Conservation (phyloP, 352 stramenopile species). For the Pythium sukuiense region DNA sequence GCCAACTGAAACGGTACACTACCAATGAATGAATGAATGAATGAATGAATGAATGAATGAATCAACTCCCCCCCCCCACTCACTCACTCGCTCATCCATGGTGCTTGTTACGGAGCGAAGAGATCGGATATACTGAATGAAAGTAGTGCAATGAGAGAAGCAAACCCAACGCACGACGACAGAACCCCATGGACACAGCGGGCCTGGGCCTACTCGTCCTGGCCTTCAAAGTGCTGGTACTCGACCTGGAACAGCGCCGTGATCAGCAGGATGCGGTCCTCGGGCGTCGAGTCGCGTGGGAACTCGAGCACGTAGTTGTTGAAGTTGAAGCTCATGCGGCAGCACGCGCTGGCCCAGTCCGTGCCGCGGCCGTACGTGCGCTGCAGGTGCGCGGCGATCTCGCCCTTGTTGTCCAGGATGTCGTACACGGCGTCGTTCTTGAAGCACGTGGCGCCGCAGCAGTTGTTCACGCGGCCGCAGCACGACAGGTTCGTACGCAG, state of each 20-base stretch:
- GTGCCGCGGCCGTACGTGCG: slow-evolving; percentile 41
- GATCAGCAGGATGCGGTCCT: slow-evolving; percentile 57
- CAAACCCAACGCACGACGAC: too few relatives aligned
- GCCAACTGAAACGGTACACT: neutral
- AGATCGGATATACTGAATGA: too few relatives aligned
- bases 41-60: too few relatives aligned
- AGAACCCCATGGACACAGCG: too few relatives aligned
- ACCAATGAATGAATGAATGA: neutral
- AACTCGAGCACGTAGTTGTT: slow-evolving; percentile 69
- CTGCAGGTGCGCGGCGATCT: slow-evolving; percentile 55
- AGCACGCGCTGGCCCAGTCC: slow-evolving; percentile 32
- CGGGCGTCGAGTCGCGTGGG: slow-evolving; percentile 46
- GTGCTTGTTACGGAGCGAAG: too few relatives aligned
- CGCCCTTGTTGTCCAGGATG: slow-evolving; percentile 53
- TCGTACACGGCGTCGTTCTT: slow-evolving; percentile 70
- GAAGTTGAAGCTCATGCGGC: slow-evolving; percentile 40
- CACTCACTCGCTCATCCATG: too few relatives aligned
- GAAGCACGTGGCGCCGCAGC: slow-evolving; percentile 61
- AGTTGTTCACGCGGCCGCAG: slow-evolving; percentile 68
- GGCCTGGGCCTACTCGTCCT: too few relatives aligned
- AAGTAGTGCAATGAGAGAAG: too few relatives aligned
- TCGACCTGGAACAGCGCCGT: slow-evolving; percentile 63
- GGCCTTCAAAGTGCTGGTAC: slow-evolving; percentile 54
- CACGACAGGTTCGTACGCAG: slow-evolving; percentile 56
- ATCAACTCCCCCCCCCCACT: too few relatives aligned